Conservation (phyloP, 75 land plant genomes). For the Pinus albicaulis region DNA sequence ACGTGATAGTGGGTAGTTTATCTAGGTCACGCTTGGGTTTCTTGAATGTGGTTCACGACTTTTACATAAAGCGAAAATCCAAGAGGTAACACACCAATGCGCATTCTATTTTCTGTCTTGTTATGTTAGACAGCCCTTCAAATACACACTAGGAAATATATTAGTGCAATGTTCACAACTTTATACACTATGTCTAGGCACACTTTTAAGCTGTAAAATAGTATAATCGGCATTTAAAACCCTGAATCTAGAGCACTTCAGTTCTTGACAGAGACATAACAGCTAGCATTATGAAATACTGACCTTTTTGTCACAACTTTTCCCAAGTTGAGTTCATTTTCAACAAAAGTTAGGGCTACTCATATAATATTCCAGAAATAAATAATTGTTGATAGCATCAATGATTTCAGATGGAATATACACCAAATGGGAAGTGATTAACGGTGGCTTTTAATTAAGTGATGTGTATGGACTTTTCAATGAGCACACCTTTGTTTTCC, state of each 20-base stretch:
- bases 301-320: background rate
- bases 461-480: background rate
- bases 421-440: background rate
- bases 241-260: background rate
- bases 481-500: background rate
- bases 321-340: background rate
- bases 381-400: background rate
- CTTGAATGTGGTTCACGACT: too few species aligned
- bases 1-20: too few species aligned
- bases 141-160: too few species aligned
- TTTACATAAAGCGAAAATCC: too few species aligned
- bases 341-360: background rate
- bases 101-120: too few species aligned
- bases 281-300: too few species aligned
- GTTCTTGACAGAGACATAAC: too few species aligned
- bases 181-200: background rate
- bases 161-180: too few species aligned
- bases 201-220: background rate
- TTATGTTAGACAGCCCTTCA: too few species aligned
- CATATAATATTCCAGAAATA: background rate
- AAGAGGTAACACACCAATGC: too few species aligned
- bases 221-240: background rate
- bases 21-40: too few species aligned
- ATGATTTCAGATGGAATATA: background rate
- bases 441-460: background rate